Evolutionary conservation across 352 stramenopile species (phyloP).

Genomic region (Achlya hypogyna): DNA sequence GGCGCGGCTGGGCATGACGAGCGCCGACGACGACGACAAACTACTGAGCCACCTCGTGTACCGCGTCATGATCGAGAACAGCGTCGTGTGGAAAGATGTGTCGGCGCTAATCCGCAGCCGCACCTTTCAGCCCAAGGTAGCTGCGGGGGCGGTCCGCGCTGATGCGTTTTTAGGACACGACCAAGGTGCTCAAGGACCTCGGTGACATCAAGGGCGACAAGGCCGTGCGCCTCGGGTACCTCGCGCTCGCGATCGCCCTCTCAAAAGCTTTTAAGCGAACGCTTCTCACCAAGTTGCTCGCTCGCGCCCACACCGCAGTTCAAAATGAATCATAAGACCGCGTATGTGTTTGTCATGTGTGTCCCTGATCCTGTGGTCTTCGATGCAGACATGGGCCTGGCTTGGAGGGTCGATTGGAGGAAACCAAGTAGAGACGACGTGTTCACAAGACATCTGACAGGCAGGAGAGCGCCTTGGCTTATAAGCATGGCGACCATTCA

Average conservation of each 20-base stretch:
- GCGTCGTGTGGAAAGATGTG: slow-evolving; percentile 77
- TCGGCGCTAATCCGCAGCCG: slow-evolving; percentile 66
- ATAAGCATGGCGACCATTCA: too few species aligned
- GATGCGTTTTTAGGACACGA: not conserved
- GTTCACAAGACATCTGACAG: too few species aligned
- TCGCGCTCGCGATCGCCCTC: not conserved
- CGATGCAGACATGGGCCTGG: too few species aligned
- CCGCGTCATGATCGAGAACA: slow-evolving; percentile 72
- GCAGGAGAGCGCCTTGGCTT: too few species aligned
- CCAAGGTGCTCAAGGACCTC: slow-evolving; percentile 15
- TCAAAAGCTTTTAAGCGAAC: slow-evolving; percentile 14
- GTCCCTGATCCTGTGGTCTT: too few species aligned
- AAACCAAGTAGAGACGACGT: too few species aligned
- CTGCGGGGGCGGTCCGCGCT: not conserved
- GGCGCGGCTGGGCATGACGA: slow-evolving; percentile 65
- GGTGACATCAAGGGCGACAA: slow-evolving; percentile 8
- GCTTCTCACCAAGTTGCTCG: slow-evolving; percentile 17
- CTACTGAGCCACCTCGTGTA: slow-evolving; percentile 50
- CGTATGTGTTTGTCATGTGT: too few species aligned
- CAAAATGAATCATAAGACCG: too few species aligned
- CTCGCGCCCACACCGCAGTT: too few species aligned
- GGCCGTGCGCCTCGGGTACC: slow-evolving; percentile 2
- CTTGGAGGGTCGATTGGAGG: too few species aligned
- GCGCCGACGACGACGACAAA: slow-evolving; percentile 45
- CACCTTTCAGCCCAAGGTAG: slow-evolving; percentile 21